These are phyloP conservation scores for Calonectria pseudoturangicola DNA, from an alignment of 2,329 filamentous ascomycete genomes.

Conservation along the genomic window DNA sequence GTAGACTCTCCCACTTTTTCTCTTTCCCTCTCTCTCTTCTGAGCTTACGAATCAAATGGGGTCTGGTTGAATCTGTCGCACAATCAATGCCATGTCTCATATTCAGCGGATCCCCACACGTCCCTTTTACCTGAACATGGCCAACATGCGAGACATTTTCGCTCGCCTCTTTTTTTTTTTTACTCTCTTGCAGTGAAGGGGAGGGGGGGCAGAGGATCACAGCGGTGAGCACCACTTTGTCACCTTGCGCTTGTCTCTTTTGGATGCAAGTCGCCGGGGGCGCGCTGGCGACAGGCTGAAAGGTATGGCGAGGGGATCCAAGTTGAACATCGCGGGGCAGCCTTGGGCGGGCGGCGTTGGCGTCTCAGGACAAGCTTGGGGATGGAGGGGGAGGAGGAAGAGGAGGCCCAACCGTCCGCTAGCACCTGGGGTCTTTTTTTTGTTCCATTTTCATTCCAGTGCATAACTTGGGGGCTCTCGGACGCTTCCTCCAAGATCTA, in stretches of 20 bases:
- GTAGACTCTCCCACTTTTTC: background rate
- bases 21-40: background rate
- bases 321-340: conserved; percentile 6
- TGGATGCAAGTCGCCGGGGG: background rate
- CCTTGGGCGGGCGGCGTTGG: conserved; percentile 4
- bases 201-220: background rate
- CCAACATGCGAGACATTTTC: conserved; percentile 32
- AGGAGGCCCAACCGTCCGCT: background rate
- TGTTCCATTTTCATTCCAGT: conserved; percentile 20
- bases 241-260: conserved; percentile 19
- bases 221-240: background rate
- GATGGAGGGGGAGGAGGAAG: background rate
- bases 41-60: background rate
- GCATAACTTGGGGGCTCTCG: conserved; percentile 13
- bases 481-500: background rate
- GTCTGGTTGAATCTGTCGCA: conserved; percentile 17
- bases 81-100: conserved; percentile 29
- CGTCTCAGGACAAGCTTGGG: conserved; percentile 22
- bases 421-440: background rate
- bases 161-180: conserved; percentile 20
- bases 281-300: background rate
- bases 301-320: conserved; percentile 1
- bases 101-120: conserved; percentile 6
- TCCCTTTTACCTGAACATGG: conserved; percentile 10
- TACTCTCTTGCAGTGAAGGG: background rate